Base-by-base conservation (phyloP, 306 rosid genomes). In the Bauhinia variegata region DNA sequence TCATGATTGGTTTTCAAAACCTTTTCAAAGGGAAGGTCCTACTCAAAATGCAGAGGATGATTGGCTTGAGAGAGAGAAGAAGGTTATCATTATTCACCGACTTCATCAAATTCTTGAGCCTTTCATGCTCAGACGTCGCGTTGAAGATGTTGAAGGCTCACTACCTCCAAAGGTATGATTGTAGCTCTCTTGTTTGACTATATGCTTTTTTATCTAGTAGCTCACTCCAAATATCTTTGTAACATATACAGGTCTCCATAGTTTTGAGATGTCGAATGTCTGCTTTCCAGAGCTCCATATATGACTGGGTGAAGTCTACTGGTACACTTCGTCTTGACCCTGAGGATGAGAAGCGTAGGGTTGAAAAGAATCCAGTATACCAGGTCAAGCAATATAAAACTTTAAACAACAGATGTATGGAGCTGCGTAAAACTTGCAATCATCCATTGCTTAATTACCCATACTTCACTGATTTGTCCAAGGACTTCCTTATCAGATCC, bases 61-160 rank as follows among this genome's bases (percentile, higher is more conserved):
- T 58, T 93, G 98, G 98, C 89, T 93, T 74, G 98, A 93, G 89
- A 93, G 97, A 8, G 98, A 93, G 64, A 93, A 93, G 70, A 93
- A 93, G 73, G 96, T 93, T 37, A 93, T 93, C 81, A 86, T 87
- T 37, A 93, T 93, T 68, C 96, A 93, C 59, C 89, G 98, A n/a
- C 97, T 93, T 72, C 98, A 93, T 82, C 96, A 93, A 80, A 93
- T 93, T 84, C 91, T 93, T 44, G 98, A 93, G 83, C 98, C 98
- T 68, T 93, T 93, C 79, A 93, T 93, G 98, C 96, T 93, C 23
- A 83, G 98, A 79, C 97, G 98, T 28, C 98, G 98, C 30, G 98
- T 93, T 69, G 97, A 93, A 78, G 98, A 93, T 43, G 98, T 93
- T 39, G 98, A 93, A 87, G 98, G 98, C 71, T 91, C 98, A 38